Conservation (phyloP, 2,329 filamentous ascomycete species). For the Zymoseptoria passerinii region DNA sequence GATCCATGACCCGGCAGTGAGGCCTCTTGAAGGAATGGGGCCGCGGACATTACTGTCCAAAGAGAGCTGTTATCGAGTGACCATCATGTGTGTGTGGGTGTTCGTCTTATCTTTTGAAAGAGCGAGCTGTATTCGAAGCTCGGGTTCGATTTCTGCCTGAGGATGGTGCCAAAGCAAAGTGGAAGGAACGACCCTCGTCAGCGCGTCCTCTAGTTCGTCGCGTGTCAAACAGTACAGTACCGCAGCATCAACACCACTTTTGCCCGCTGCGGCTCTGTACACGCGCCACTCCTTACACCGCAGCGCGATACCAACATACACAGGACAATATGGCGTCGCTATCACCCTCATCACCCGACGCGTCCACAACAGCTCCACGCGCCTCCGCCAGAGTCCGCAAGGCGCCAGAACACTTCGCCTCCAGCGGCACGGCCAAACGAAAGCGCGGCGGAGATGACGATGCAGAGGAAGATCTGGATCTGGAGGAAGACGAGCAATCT, state of each 20-base stretch:
- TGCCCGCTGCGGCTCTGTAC: neutral
- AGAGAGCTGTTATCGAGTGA: slow-evolving; percentile 12
- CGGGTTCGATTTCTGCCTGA: neutral
- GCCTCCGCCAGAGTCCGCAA: slow-evolving; percentile 49
- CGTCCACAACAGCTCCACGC: slow-evolving; percentile 48
- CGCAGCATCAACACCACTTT: neutral
- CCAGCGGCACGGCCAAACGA: slow-evolving; percentile 37
- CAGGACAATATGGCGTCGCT: slow-evolving; percentile 11
- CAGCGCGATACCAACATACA: neutral
- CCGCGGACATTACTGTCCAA: slow-evolving; percentile 32
- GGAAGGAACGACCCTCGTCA: no score
- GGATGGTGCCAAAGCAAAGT: neutral
- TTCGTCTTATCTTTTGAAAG: neutral
- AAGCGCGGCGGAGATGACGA: slow-evolving; percentile 37
- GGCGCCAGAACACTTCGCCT: slow-evolving; percentile 27
- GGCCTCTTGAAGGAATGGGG: slow-evolving; percentile 68
- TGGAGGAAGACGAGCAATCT: slow-evolving; percentile 21
- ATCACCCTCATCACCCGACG: slow-evolving; percentile 21
- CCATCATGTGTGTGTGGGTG: slow-evolving; percentile 5
- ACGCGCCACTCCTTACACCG: neutral
- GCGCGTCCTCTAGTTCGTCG: no score
- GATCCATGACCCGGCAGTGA: slow-evolving; percentile 69
- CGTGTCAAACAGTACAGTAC: no score
- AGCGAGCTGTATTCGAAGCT: neutral
- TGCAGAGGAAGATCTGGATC: slow-evolving; percentile 28